Evolutionary conservation across 768 basidiomycete genomes (phyloP), one percentile per base, ranked within the genome.

Genomic region (Suillus subaureus): DNA sequence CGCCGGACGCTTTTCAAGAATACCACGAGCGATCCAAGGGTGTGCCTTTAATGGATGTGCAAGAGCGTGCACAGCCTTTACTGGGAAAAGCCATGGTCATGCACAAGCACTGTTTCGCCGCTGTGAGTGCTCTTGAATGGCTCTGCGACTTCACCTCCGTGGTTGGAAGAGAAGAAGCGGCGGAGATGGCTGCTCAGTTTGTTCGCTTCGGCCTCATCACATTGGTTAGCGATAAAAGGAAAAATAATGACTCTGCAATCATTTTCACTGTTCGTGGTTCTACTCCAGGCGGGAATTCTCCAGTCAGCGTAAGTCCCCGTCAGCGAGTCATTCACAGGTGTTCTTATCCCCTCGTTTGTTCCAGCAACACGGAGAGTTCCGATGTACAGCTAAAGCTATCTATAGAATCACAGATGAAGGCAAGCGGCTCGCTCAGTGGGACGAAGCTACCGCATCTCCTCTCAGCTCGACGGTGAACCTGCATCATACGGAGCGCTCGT

Each of bases 101-200:
- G 8, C 87, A 89, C 78, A 89, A 86, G 70, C 82, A 88, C 73
- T 93, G 93, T 71, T 98, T 99, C 75, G 81, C 89, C 35, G 96
- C 97, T 28, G 88, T 94, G 62, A 86, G 86, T 54, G 96, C 93
- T 0, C 82, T 98, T 63, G 96, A 99, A 78, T 99, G 97, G 97
- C 87, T 99, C 47, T 92, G 94, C 74, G 97, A 99, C 77, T 97
- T 95, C 71, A 95, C 97, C 0, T 97, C 96, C 1, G 94, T 96
- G 40, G 94, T 96, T 40, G 96, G 96, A 28, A 84, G 94, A 61
- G 97, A 99, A 73, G 97, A 99, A 77, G 96, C 95, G 0, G 94
- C 95, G 13, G 97, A 99, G 82, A 92, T 99, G 88, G 91, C 94
- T 3, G 97, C 96, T 5, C 97, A 99, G 75, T 98, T 99, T 72